Percentiles rank a stretch among this genome's conserved stretches.
Evolutionary conservation across 140 eudicot genomes (phyloP).

Genomic region (Bidens hawaiensis): DNA sequence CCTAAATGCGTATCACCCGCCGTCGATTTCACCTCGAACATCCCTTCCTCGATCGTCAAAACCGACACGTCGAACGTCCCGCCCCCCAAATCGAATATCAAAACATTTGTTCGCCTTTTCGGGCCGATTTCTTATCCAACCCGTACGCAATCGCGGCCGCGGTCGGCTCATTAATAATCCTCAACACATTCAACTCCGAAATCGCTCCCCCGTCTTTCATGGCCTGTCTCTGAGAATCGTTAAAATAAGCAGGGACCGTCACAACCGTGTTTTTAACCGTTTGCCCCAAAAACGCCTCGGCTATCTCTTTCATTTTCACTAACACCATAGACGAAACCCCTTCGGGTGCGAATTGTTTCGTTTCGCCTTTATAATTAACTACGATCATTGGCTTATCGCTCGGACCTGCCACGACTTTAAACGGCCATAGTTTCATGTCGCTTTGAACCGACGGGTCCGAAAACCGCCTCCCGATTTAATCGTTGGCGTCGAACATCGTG

Average conservation of each 20-base stretch:
- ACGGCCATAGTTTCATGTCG: conserved; percentile 66
- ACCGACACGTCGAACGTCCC: conserved; percentile 57
- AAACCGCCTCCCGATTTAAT: conserved; percentile 43
- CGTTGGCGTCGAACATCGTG: conserved; percentile 58
- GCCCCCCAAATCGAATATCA: conserved; percentile 56
- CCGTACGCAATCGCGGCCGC: conserved; percentile 70
- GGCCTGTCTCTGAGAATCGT: conserved; percentile 50
- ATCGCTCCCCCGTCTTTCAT: conserved; percentile 53
- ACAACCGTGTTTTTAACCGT: conserved; percentile 41
- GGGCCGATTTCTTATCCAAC: conserved; percentile 39
- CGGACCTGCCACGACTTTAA: conserved; percentile 40
- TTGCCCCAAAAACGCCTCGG: conserved; percentile 44
- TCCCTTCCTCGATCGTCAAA: conserved; percentile 56
- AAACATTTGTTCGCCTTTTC: conserved; percentile 45
- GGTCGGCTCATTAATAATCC: conserved; percentile 57
- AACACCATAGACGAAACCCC: conserved; percentile 56
- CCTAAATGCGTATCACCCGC: conserved; percentile 62
- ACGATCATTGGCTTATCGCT: conserved; percentile 57
- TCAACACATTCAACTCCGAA: conserved; percentile 50
- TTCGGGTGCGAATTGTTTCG: conserved; percentile 47
- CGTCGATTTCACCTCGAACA: conserved; percentile 56
- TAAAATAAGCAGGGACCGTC: conserved; percentile 54
- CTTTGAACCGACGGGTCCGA: conserved; percentile 51
- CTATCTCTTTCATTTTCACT: conserved; percentile 43
- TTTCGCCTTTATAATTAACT: conserved; percentile 48